Base-by-base conservation (phyloP, 306 rosid genomes). In the cucumber (Cucumis sativus) region DNA sequence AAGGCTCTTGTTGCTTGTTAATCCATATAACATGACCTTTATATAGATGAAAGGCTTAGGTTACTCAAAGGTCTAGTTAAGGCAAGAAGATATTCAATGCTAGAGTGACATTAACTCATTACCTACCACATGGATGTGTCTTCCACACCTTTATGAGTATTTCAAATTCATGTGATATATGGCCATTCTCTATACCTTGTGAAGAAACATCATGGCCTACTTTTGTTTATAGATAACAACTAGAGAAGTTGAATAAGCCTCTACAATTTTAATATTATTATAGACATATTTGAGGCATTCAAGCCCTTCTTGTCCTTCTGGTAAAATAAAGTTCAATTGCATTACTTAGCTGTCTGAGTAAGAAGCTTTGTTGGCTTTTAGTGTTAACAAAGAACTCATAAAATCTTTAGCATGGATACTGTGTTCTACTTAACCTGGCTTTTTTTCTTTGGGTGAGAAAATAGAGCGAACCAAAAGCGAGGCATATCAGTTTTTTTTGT, bases 51-150 rank as follows among this genome's bases (percentile, higher is more conserved):
- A 7, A 70, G 16, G 20, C 55, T 70, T 20, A 68, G 13, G 39
- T 45, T 25, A 6, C 1, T 63, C 70, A 63, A 13, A 45, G 55
- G 3, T 67, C 20, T 15, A 9, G 54, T 11, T 0, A 40, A 20
- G 54, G 10, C 4, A 6, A 4, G 54, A 14, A 47, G 40, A 41
- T 9, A 40, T 66, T 66, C 73, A 66, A 66, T 40, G 52, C 10
- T 66, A 20, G 15, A 10, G 73, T 43, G 57, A 21, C 75, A 41
- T 21, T 68, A 41, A 12, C 41, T 47, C 1, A 66, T 63, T 52
- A n/a, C 6, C 54, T 5, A 40, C 6, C 73, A 66, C 73, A 40
- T 66, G 73, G 14, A 4, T 66, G 10, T 80, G 84, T 82, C 74
- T 82, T 43, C 45, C 35, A 2, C 3, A 0, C 57, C 28, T 20